Conservation (phyloP, 164 flowering plant species). For the Chimonanthus praecox region DNA sequence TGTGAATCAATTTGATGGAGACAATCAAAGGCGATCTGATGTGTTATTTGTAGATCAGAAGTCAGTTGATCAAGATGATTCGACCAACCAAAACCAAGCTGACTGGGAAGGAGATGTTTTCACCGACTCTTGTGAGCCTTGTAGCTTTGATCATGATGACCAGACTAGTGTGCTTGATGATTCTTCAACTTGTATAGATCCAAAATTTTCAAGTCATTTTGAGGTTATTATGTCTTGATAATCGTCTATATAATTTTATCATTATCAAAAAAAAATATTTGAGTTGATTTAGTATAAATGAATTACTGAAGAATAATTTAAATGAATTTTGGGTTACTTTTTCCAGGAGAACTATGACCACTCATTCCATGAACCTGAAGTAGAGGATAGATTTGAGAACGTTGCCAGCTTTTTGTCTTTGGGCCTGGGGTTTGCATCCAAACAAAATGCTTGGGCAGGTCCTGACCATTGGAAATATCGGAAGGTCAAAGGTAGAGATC, state of each 20-base stretch:
- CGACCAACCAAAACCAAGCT: slow-evolving; percentile 7
- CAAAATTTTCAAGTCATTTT: slow-evolving; percentile 31
- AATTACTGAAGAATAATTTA: background rate
- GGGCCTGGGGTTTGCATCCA: slow-evolving; percentile 59
- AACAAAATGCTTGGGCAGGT: slow-evolving; percentile 97
- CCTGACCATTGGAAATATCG: slow-evolving; percentile 98
- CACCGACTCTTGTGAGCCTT: slow-evolving; percentile 31
- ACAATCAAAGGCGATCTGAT: slow-evolving; percentile 49
- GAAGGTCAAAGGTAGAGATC: slow-evolving; percentile 56
- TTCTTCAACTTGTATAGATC: slow-evolving; percentile 27
- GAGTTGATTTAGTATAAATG: background rate
- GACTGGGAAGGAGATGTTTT: slow-evolving; percentile 26
- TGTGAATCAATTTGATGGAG: slow-evolving; percentile 59
- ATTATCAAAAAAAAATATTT: no score
- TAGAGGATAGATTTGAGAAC: slow-evolving; percentile 46
- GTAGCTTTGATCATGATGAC: slow-evolving; percentile 54
- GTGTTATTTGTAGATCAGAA: slow-evolving; percentile 24
- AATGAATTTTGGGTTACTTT: slow-evolving; percentile 1
- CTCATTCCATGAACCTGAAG: slow-evolving; percentile 33
- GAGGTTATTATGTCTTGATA: slow-evolving; percentile 36
- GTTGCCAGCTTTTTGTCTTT: slow-evolving; percentile 52
- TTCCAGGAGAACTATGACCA: slow-evolving; percentile 50
- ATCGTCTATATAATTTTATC: no score
- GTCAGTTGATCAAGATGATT: slow-evolving; percentile 26
- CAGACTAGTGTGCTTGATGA: slow-evolving; percentile 45